phyloP scores from a whole-genome alignment of 371 early-diverging fungal species.

The Apophysomyces elegans region DNA sequence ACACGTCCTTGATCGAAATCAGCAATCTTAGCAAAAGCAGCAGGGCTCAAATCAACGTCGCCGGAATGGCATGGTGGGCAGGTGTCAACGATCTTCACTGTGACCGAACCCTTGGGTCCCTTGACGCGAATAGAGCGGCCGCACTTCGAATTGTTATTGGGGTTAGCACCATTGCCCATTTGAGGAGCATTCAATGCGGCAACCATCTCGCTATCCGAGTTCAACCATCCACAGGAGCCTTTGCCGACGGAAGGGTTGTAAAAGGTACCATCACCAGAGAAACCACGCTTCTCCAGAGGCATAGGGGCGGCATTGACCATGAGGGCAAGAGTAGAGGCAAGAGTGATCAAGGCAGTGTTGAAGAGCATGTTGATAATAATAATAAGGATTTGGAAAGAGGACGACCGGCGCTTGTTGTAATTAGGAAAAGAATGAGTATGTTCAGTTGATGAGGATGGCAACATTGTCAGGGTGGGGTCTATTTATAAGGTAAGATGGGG shows the following conservation, averaged over 20 bases:
- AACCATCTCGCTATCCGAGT: slow-evolving; percentile 25
- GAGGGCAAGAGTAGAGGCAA: not conserved
- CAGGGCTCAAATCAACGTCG: slow-evolving; percentile 60
- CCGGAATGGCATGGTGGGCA: slow-evolving; percentile 65
- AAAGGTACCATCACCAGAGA: slow-evolving; percentile 13
- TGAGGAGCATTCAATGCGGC: slow-evolving; percentile 33
- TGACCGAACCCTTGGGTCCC: slow-evolving; percentile 53
- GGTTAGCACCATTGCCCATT: slow-evolving; percentile 28
- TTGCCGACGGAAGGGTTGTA: slow-evolving; percentile 5
- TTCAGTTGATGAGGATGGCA: too few relatives aligned
- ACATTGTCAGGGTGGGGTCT: not conserved
- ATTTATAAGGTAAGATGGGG: not conserved
- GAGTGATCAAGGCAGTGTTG: not conserved
- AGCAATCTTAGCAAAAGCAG: slow-evolving; percentile 61
- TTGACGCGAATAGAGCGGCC: slow-evolving; percentile 50
- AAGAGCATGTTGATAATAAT: slow-evolving; percentile 3
- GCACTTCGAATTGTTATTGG: slow-evolving; percentile 54
- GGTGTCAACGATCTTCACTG: slow-evolving; percentile 59
- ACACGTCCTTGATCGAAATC: slow-evolving; percentile 52
- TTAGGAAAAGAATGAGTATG: not conserved
- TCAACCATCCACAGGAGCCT: slow-evolving; percentile 11
- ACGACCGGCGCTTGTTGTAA: slow-evolving; percentile 4
- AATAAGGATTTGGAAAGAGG: not conserved
- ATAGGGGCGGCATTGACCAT: slow-evolving; percentile 1
- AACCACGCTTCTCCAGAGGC: slow-evolving; percentile 5